Evolutionary conservation across 179 eudicot species (phyloP).

Genomic region (Drosera spatulata): DNA sequence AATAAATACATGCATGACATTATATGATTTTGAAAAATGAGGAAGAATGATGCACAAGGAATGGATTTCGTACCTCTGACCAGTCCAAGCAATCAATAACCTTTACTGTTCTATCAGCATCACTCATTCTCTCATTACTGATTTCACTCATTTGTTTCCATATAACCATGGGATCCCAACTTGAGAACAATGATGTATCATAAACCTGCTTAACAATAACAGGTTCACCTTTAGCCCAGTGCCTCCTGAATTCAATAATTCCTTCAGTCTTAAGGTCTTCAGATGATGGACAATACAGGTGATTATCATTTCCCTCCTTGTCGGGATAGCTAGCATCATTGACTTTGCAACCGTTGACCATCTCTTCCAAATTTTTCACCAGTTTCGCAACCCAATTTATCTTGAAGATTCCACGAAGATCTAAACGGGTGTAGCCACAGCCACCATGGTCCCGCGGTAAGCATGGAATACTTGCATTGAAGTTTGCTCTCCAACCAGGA

Average conservation of each 20-base stretch:
- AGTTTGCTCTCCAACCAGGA: conserved; percentile 71
- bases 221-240: conserved; percentile 79
- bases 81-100: conserved; percentile 73
- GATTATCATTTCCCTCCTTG: conserved; percentile 40
- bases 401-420: conserved; percentile 74
- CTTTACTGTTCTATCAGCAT: conserved; percentile 58
- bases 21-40: no score
- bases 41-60: no score
- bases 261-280: conserved; percentile 62
- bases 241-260: conserved; percentile 54
- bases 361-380: conserved; percentile 87
- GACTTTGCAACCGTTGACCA: conserved; percentile 81
- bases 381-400: conserved; percentile 98
- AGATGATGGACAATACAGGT: conserved; percentile 62
- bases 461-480: conserved; percentile 81
- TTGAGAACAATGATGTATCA: conserved; percentile 45
- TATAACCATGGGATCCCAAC: conserved; percentile 82
- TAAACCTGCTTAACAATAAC: conserved; percentile 65
- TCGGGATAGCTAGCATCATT: conserved; percentile 14
- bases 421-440: conserved; percentile 53
- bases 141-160: conserved; percentile 77
- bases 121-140: conserved; percentile 60
- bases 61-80: conserved; percentile 54
- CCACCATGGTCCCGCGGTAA: conserved; percentile 74
- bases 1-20: no score